Evolutionary conservation across 2,329 filamentous ascomycete genomes (phyloP), one percentile per base, ranked within the genome.

Genomic region (Diaporthe caulivora): DNA sequence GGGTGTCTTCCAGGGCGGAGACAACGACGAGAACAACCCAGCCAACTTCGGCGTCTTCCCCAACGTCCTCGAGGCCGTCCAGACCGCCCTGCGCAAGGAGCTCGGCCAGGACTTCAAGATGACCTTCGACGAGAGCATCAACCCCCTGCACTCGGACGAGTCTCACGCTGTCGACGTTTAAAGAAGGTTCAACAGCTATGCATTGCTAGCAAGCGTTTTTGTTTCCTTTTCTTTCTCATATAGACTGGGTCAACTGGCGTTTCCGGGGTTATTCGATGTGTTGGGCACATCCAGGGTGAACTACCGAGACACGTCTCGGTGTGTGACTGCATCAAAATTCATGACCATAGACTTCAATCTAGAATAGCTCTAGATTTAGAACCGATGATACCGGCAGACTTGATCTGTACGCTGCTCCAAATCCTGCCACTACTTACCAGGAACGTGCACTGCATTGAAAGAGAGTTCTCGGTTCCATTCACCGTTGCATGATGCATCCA

Each of bases 21-120:
- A 91, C 74, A 95, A 95, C 80, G 93, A 95, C 80, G 88, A 92
- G 82, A 87, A 94, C 84, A 95, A 94, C 84, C 93, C 93, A 1
- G 93, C 93, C 80, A 93, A 88, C 84, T 94, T 94, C 79, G 93
- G 93, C 76, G 92, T 95, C 53, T 95, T 95, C 84, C 82, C 86
- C 74, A 93, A 94, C 79, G 93, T 95, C 17, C 85, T 93, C 54
- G 92, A 94, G 77, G 92, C 92, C 0, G 91, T 95, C 69, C 87
- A 91, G 83, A 85, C 90, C 1, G 92, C 92, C 7, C 85, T 94
- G 76, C 86, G 86, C 78, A 93, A 93, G 84, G 87, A 95, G 84
- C 84, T 95, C 9, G 92, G 93, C n/a, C 79, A 90, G 54, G 92
- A 94, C 77, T 95, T 95, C 85, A 89, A 90, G 85, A 91, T 93